These are phyloP conservation scores for Cardamine chenopodiifolia DNA, from an alignment of 345 rosid species.

Conservation along the genomic window DNA sequence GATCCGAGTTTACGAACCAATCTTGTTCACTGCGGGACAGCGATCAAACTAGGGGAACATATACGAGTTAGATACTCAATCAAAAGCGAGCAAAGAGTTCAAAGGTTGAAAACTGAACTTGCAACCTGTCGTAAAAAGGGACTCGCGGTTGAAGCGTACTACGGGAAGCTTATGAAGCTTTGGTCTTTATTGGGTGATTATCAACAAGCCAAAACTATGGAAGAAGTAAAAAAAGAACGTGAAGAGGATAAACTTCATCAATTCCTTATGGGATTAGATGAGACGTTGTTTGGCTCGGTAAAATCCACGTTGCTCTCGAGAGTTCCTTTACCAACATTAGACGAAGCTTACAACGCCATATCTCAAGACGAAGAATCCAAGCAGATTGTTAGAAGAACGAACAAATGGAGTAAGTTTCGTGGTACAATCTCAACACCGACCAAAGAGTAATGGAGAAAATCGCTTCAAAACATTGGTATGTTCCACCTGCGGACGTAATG, in stretches of 20 bases:
- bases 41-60: not conserved
- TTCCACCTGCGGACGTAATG: not conserved
- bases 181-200: not conserved
- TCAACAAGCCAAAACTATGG: not conserved
- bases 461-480: not conserved
- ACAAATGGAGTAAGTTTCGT: fast-evolving
- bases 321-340: not conserved
- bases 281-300: not conserved
- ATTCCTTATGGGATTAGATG: not conserved
- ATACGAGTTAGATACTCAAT: not conserved
- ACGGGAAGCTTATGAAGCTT: not conserved
- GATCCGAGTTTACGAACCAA: not conserved
- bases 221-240: not conserved
- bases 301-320: not conserved
- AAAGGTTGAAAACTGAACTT: not conserved
- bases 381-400: not conserved
- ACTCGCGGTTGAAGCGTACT: not conserved
- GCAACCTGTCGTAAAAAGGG: not conserved
- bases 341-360: not conserved
- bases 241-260: not conserved
- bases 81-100: not conserved
- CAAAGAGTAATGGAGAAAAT: not conserved
- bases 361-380: not conserved
- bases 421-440: not conserved
- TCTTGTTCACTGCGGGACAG: not conserved